Evolutionary conservation across 306 rosid species (phyloP).

Genomic region (Casuarina equisetifolia): DNA sequence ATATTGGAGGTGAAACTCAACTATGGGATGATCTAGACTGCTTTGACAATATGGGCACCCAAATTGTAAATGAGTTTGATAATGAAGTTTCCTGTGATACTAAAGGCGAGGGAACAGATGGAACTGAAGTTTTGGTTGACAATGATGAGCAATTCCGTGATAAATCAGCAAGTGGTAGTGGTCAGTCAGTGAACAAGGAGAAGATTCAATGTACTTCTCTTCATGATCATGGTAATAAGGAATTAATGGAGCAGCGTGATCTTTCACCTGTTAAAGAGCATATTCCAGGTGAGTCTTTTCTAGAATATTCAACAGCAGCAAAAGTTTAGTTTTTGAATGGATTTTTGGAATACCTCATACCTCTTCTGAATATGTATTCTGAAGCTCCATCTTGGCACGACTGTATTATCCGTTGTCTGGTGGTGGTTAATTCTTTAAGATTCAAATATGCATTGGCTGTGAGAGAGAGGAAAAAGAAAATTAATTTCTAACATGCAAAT

Average conservation of each 20-base stretch:
- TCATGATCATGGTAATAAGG: slow-evolving; percentile 17
- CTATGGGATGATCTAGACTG: slow-evolving; percentile 42
- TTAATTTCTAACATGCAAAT: neutral
- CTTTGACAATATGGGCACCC: slow-evolving; percentile 35
- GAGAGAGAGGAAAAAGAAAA: neutral
- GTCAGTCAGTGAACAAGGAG: slow-evolving; percentile 23
- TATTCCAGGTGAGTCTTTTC: slow-evolving; percentile 46
- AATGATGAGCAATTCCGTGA: slow-evolving; percentile 31
- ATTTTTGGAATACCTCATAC: neutral
- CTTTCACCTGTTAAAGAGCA: slow-evolving; percentile 12
- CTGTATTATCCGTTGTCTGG: neutral
- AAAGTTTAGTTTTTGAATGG: neutral
- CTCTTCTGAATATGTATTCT: neutral
- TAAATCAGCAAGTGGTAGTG: slow-evolving; percentile 18
- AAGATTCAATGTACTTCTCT: slow-evolving; percentile 14
- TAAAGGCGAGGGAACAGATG: slow-evolving; percentile 41
- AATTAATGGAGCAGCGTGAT: slow-evolving; percentile 18
- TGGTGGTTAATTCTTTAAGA: neutral
- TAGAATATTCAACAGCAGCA: slow-evolving; percentile 2
- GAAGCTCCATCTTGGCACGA: neutral
- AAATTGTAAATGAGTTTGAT: slow-evolving; percentile 42
- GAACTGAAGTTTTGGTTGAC: slow-evolving; percentile 51
- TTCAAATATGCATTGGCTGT: neutral
- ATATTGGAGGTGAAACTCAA: slow-evolving; percentile 43
- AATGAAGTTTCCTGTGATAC: slow-evolving; percentile 27